Percentiles rank a stretch among this genome's conserved stretches.
Evolutionary conservation across 176 grass and related monocot species (phyloP).

Genomic region (Otatea glauca): DNA sequence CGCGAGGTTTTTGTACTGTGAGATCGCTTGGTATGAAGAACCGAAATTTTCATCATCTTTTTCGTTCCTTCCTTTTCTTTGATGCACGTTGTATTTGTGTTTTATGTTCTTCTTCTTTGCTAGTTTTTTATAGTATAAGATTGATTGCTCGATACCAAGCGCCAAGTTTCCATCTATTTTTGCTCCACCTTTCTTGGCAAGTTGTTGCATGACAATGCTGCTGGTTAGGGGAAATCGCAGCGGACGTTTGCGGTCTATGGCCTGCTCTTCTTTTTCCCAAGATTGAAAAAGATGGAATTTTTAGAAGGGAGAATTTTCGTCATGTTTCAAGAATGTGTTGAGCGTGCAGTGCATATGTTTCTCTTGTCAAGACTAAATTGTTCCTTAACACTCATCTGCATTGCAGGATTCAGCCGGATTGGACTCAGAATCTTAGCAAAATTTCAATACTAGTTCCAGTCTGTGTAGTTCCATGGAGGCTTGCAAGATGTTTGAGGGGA

Average conservation of each 20-base stretch:
- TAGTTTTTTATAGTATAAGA: background rate
- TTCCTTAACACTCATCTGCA: slow-evolving; percentile 11
- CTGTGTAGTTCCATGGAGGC: slow-evolving; percentile 10
- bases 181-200: background rate
- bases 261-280: background rate
- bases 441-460: background rate
- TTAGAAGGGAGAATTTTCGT: background rate
- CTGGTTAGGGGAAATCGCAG: slow-evolving; percentile 20
- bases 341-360: background rate
- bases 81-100: slow-evolving; percentile 20
- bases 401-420: slow-evolving; percentile 38
- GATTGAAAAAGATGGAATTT: background rate
- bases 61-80: background rate
- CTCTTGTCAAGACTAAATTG: background rate
- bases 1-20: background rate
- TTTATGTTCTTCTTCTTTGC: background rate
- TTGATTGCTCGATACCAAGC: slow-evolving; percentile 18
- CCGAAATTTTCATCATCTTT: background rate
- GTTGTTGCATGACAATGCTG: slow-evolving; percentile 33
- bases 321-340: background rate
- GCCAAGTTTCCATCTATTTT: slow-evolving; percentile 12
- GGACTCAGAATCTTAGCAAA: background rate
- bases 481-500: slow-evolving; percentile 67
- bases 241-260: background rate
- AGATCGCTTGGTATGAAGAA: background rate